These are phyloP conservation scores for Schrenkiella parvula DNA, from an alignment of 345 rosid species.

Conservation along the genomic window DNA sequence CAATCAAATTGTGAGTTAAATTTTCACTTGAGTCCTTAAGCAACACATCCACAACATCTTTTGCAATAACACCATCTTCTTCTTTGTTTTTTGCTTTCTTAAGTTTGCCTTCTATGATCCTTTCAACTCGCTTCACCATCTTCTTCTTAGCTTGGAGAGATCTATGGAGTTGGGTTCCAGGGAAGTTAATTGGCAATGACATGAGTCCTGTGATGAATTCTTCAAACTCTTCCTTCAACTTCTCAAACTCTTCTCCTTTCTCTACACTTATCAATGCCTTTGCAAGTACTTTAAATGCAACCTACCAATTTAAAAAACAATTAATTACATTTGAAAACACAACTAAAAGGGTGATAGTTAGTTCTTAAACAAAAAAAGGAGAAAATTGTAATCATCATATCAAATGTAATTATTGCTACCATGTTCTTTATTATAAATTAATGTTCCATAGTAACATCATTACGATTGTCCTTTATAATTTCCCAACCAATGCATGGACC, in stretches of 20 bases:
- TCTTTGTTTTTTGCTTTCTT: conserved; percentile 38
- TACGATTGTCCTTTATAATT: background rate
- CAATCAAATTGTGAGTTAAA: conserved; percentile 68
- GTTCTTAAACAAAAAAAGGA: conserved; percentile 9
- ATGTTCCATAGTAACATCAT: conserved; percentile 11
- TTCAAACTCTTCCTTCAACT: conserved; percentile 69
- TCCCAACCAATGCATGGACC: conserved; percentile 6
- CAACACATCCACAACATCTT: conserved; percentile 73
- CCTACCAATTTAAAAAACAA: conserved; percentile 39
- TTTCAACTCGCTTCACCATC: conserved; percentile 65
- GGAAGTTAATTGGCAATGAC: conserved; percentile 82
- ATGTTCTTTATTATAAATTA: conserved; percentile 13
- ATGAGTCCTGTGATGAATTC: conserved; percentile 83
- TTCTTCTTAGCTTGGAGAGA: conserved; percentile 97
- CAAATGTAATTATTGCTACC: conserved; percentile 31
- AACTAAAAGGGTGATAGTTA: conserved; percentile 16
- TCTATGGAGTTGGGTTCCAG: conserved; percentile 82
- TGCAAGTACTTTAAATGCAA: conserved; percentile 85
- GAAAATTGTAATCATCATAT: conserved; percentile 25
- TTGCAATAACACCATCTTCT: conserved; percentile 25
- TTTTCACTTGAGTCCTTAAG: conserved; percentile 52
- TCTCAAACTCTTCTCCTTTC: conserved; percentile 69
- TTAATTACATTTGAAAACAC: background rate
- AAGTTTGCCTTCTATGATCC: conserved; percentile 40
- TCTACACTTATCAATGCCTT: conserved; percentile 90